phyloP scores from a whole-genome alignment of 1,284 basidiomycete species.

The Pholiota adiposa region DNA sequence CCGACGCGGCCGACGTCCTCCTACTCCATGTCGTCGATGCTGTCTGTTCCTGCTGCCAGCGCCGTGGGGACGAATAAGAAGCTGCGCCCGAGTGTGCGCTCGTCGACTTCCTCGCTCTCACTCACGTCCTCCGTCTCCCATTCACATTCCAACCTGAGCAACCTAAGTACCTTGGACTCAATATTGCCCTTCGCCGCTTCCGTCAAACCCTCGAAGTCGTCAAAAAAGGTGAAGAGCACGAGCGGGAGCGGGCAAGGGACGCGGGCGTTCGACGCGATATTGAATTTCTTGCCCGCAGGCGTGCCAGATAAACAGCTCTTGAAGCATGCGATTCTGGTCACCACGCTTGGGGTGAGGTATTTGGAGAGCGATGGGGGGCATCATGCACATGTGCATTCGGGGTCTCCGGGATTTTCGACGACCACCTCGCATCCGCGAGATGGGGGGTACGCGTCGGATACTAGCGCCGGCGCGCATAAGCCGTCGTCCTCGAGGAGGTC shows the following conservation, averaged over 20 bases:
- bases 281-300: constrained; percentile 39
- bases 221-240: not conserved
- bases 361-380: constrained; percentile 16
- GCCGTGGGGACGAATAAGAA: not conserved
- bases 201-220: not conserved
- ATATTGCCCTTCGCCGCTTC: not conserved
- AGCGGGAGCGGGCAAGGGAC: not conserved
- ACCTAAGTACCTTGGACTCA: not conserved
- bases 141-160: not conserved
- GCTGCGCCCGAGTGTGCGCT: not conserved
- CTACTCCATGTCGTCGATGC: not conserved
- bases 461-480: no score
- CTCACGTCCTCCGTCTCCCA: not conserved
- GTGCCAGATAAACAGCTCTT: constrained; percentile 39
- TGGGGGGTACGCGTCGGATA: no score
- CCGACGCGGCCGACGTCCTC: not conserved
- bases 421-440: no score
- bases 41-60: no score
- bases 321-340: constrained; percentile 41
- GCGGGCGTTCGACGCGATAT: constrained; percentile 37
- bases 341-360: constrained; percentile 38
- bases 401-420: no score
- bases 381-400: not conserved
- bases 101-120: not conserved
- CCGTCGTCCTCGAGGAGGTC: not conserved